phyloP scores from a whole-genome alignment of 495 filamentous ascomycete species.

The Bacidia gigantensis region DNA sequence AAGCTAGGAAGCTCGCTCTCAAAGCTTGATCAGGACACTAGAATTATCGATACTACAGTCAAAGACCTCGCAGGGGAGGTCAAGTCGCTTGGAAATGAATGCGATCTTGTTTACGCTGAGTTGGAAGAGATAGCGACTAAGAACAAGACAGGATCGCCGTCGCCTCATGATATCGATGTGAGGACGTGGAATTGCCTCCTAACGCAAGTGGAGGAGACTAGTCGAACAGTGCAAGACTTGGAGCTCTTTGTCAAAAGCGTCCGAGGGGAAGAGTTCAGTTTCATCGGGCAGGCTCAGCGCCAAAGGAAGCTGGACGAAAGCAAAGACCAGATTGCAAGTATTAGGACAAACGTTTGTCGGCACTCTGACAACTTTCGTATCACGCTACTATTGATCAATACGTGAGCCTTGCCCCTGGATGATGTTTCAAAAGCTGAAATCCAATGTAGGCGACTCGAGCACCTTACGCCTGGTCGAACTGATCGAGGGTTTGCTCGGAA shows the following conservation, averaged over 20 bases:
- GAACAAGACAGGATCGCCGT: constrained; percentile 11
- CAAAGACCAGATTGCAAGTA: constrained; percentile 7
- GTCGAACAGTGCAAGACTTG: constrained; percentile 5
- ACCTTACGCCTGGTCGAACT: constrained; percentile 3
- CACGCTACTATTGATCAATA: constrained; percentile 7
- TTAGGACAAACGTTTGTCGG: constrained; percentile 6
- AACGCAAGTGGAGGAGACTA: constrained; percentile 15
- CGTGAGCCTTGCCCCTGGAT: constrained; percentile 7
- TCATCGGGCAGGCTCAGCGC: constrained; percentile 4
- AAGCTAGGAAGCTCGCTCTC: constrained; percentile 19
- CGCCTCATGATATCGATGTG: constrained; percentile 15
- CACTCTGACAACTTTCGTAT: constrained; percentile 4
- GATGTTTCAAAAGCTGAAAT: constrained; percentile 3
- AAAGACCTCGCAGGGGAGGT: constrained; percentile 8
- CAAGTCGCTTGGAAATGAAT: constrained; percentile 17
- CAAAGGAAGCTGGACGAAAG: constrained; percentile 2
- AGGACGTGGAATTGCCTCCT: constrained; percentile 17
- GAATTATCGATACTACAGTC: constrained; percentile 15
- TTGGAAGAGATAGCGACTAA: constrained; percentile 17
- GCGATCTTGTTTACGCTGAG: constrained; percentile 20
- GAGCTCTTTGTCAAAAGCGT: constrained; percentile 2
- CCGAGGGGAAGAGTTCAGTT: constrained; percentile 4
- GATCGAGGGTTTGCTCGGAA: constrained; percentile 4
- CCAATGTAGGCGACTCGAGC: background rate
- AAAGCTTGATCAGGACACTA: constrained; percentile 18